Conservation (phyloP, 768 basidiomycete genomes). For the Trametes maxima region DNA sequence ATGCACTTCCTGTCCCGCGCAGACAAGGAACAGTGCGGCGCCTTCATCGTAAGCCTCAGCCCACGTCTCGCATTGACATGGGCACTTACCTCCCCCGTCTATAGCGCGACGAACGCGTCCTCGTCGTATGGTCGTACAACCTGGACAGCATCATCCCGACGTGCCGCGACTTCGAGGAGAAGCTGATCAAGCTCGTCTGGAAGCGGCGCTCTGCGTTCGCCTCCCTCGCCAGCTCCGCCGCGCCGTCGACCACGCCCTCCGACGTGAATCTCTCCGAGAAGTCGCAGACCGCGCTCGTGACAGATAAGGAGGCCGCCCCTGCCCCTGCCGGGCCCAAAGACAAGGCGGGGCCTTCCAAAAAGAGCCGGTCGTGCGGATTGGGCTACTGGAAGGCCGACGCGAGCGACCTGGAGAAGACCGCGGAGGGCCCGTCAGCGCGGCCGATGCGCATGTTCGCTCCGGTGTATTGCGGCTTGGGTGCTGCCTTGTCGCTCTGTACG, state of each 20-base stretch:
- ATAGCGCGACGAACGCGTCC: slow-evolving; percentile 80
- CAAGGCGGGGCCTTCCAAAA: slow-evolving; percentile 17
- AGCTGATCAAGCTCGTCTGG: slow-evolving; percentile 85
- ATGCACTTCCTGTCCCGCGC: slow-evolving; percentile 43
- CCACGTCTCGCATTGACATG: background rate
- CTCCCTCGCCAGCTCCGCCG: slow-evolving; percentile 33
- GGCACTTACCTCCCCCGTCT: background rate
- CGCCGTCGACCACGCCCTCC: slow-evolving; percentile 49
- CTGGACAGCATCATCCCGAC: slow-evolving; percentile 77
- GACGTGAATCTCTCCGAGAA: slow-evolving; percentile 60
- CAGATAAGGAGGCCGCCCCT: slow-evolving; percentile 26
- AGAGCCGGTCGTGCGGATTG: slow-evolving; percentile 27
- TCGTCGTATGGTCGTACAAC: slow-evolving; percentile 85
- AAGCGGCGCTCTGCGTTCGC: slow-evolving; percentile 45
- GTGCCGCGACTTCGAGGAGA: slow-evolving; percentile 72
- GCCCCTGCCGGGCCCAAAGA: slow-evolving; percentile 23
- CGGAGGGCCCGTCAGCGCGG: slow-evolving; percentile 33
- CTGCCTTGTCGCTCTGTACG: slow-evolving; percentile 67
- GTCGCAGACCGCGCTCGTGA: slow-evolving; percentile 26
- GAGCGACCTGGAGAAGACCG: slow-evolving; percentile 56
- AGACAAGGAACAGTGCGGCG: slow-evolving; percentile 90
- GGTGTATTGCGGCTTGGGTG: slow-evolving; percentile 69
- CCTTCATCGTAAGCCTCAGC: slow-evolving; percentile 68
- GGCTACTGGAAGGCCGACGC: slow-evolving; percentile 32
- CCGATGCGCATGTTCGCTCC: slow-evolving; percentile 67